Base-by-base conservation (phyloP, 805 yeast species). In the Danielozyma ontarioensis region DNA sequence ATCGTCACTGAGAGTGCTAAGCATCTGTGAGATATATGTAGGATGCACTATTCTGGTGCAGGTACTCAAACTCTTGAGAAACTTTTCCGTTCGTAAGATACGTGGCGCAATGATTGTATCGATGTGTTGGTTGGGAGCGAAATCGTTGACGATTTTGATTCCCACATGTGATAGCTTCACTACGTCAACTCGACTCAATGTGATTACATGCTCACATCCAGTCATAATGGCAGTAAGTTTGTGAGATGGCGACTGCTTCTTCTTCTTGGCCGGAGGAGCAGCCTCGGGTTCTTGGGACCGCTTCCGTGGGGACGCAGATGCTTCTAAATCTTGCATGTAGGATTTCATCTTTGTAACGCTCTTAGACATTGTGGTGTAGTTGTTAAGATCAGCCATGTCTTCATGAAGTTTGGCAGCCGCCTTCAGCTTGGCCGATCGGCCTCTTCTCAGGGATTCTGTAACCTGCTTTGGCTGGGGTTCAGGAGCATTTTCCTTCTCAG, bases 1-100 rank as follows among this genome's bases (percentile, higher is more conserved):
- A 3, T 33, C 44, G 27, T 73, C 76, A 2, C 57, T 57, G 2
- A 80, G 37, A 7, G 41, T 37, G n/a, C 16, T 14, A 25, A 45
- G 44, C 4, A 44, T 25, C 13, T 35, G 39, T 24, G 27, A 21
- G 25, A 46, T 33, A 38, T 77, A 80, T 3, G 57, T 49, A 0
- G 88, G 85, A 21, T 75, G 72, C 1, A 83, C 44, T 3, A 79
- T 72, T 34, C 64, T 57, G n/a, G 60, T 56, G 7, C 76, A 77
- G 27, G 65, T 65, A 33, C 87, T 75, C 32, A 88, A 59, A 14
- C 88, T 77, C 27, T 74, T 72, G 34, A 90, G 66, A 48, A 90
- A 89, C 58, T 90, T 93, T 37, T 83, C 95, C 0, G 97, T 90
- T 43, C 97, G 67, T 46, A 83, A 52, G n/a, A 83, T 68, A 39